A percentile compares a stretch with the other conserved stretches of the same genome.
These are phyloP conservation scores for Biscutella laevigata DNA, from an alignment of 441 rosid species.

Conservation along the genomic window DNA sequence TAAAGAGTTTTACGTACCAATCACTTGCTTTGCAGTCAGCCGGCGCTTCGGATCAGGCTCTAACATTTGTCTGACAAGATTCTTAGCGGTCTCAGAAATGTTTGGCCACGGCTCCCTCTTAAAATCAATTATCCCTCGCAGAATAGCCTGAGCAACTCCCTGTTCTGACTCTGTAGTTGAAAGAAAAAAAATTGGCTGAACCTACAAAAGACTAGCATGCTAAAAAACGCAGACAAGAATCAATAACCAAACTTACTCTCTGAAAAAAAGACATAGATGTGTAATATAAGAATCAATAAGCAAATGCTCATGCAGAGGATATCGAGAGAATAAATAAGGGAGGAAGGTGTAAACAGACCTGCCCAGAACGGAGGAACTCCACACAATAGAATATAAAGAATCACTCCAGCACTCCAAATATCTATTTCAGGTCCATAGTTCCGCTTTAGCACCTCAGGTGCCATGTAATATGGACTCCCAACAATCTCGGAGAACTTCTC, in stretches of 20 bases:
- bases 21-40: conserved; percentile 85
- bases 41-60: conserved; percentile 96
- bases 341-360: conserved; percentile 37
- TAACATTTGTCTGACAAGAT: conserved; percentile 83
- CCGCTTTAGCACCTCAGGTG: conserved; percentile 95
- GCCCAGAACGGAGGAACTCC: conserved; percentile 99
- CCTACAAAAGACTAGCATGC: neutral
- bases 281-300: neutral
- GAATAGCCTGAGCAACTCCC: conserved; percentile 98
- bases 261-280: neutral
- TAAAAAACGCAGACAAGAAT: neutral
- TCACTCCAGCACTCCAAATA: conserved; percentile 99
- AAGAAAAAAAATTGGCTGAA: conserved; percentile 1
- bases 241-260: neutral
- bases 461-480: conserved; percentile 99
- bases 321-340: neutral
- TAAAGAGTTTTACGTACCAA: conserved; percentile 45
- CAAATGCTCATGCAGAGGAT: conserved; percentile 2
- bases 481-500: conserved; percentile 92
- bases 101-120: conserved; percentile 99
- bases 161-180: conserved; percentile 79
- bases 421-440: conserved; percentile 96
- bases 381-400: conserved; percentile 82
- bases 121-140: conserved; percentile 89
- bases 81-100: conserved; percentile 85